Base-by-base conservation (phyloP, 2,329 filamentous ascomycete genomes). In the Venturia carpophila region DNA sequence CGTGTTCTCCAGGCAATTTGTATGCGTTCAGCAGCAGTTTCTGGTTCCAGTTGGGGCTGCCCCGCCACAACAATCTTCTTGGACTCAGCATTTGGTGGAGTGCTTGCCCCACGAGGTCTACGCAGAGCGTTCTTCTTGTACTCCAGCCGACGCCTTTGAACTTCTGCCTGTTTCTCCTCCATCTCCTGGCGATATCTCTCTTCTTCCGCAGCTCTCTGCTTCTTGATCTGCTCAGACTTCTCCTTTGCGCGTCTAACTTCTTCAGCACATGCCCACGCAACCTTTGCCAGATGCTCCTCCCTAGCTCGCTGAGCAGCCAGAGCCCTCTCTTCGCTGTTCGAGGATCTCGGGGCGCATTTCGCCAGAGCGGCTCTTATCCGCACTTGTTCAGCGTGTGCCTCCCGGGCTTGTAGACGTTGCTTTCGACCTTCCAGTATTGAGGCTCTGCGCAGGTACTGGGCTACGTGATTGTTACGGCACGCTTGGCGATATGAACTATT, bases 241-340 rank as follows among this genome's bases (percentile, higher is more conserved):
- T 89, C 87, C 79, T 93, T 93, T 63, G 90, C 90, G 68, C 89
- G 83, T 72, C 89, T 87, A 19, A 94, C 90, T 73, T 94, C 90
- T 74, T 92, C 90, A 24, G 90, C 90, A 72, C 90, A 93, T 67
- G 85, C 83, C 61, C 90, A 88, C 4, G 90, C 89, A 55, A 93
- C 92, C 73, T 92, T 90, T 10, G 89, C 90, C 21, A 94, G 77
- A 70, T 92, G 91, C 70, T 88, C 88, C 77, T 93, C 89, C 66
- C 91, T 83, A 0, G 90, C 88, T 68, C 91, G 84, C 68, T 91
- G 86, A 5, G 90, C 90, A 6, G 90, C 90, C 66, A 92, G 77
- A 3, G 90, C 89, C 62, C 88, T 82, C 75, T 92, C 89, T 73
- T 93, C 90, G 56, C 87, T 89, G 64, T 86, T 82, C 2, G 83